Conservation (phyloP, 352 stramenopile genomes). For the Blastocystis sp. region DNA sequence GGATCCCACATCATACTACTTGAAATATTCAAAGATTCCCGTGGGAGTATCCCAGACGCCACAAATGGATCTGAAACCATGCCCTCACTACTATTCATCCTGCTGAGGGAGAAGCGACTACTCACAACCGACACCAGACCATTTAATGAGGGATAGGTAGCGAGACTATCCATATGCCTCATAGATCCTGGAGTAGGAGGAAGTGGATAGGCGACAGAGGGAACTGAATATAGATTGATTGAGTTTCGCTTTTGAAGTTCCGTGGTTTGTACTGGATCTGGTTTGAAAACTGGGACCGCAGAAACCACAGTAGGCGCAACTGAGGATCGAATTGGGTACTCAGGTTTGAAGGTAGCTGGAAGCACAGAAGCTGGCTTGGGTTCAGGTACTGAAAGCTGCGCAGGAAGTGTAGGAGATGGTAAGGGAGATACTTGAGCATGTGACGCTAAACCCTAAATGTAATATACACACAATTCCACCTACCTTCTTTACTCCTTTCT, state of each 20-base stretch:
- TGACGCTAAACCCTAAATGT: neutral
- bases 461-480: neutral
- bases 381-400: neutral
- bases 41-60: neutral
- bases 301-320: neutral
- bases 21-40: neutral
- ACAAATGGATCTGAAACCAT: neutral
- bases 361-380: neutral
- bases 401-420: neutral
- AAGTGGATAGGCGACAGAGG: neutral
- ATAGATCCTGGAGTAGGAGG: neutral
- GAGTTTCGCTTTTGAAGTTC: neutral
- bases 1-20: conserved; percentile 1
- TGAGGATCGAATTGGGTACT: neutral
- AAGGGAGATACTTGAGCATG: neutral
- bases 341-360: neutral
- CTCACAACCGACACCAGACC: neutral
- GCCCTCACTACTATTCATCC: neutral
- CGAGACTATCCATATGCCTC: neutral
- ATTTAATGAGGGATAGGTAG: neutral
- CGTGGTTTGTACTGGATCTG: neutral
- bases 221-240: neutral
- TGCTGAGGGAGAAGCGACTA: neutral
- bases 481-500: conserved; percentile 37
- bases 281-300: neutral